Base-by-base conservation (phyloP, 371 early-diverging fungal genomes). In the Furculomyces boomerangus region DNA sequence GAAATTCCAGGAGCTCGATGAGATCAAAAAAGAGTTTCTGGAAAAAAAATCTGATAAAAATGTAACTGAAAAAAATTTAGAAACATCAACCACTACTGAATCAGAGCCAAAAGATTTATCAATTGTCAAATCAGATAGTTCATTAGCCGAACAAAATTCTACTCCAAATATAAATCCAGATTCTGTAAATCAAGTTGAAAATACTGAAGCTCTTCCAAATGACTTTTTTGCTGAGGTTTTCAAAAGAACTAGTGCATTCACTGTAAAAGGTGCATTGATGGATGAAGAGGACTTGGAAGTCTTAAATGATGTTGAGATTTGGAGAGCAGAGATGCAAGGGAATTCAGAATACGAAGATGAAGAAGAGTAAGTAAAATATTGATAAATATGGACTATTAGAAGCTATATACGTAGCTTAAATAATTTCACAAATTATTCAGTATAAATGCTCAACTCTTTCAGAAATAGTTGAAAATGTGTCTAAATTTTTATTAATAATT, bases 1-100 rank as follows among this genome's bases (percentile, higher is more conserved):
- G 58, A 93, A 93, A 67, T 93, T 93, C 62, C 86, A 90, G 59
- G 92, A 90, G 65, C 76, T 93, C 27, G 93, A 91, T 52, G 73
- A 81, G 14, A 83, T 90, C 58, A 82, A 90, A 62, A 71, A 74
- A 55, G 88, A 91, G 66, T 72, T 83, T 58, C 75, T 81, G 0
- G 35, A 35, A 35, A 35, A 35, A 35, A 7, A 10, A 35, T 35
- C 35, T 16, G 16, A 7, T 10, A 7, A 35, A 35, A 7, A 10
- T 16, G 16, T 10, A 35, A 35, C 7, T 16, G 35, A 35, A 10
- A 7, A 35, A 10, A 16, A 35, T 10, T 10, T 16, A 10, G 35
- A 7, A 10, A 16, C 16, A 10, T 35, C 35, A 7, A 16, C 7
- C 35, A 35, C 35, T 35, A 35, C 35, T 16, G 7, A 7, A 10